Conservation (phyloP, 345 rosid genomes). For the Eutrema heterophyllum region DNA sequence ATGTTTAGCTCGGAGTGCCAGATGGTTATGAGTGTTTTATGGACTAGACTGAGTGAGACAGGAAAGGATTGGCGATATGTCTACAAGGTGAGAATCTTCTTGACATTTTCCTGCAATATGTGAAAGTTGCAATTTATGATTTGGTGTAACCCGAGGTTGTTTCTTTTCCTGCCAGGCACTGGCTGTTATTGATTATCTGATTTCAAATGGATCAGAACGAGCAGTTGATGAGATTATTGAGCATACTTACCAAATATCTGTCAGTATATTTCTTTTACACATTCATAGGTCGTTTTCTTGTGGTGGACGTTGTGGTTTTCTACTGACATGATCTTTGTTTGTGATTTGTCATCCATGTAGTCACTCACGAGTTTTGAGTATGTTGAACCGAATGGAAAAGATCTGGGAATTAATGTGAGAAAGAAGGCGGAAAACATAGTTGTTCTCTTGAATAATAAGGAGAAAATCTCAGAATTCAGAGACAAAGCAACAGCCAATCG, state of each 20-base stretch:
- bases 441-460: constrained; percentile 68
- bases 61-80: constrained; percentile 99
- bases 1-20: constrained; percentile 79
- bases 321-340: constrained; percentile 22
- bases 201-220: constrained; percentile 96
- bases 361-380: constrained; percentile 93
- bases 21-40: constrained; percentile 88
- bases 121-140: neutral
- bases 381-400: constrained; percentile 95
- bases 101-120: neutral
- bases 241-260: constrained; percentile 94
- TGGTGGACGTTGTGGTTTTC: constrained; percentile 7
- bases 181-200: constrained; percentile 87
- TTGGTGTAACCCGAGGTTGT: neutral
- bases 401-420: constrained; percentile 86
- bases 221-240: constrained; percentile 97
- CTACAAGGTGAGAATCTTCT: constrained; percentile 61
- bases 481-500: constrained; percentile 87
- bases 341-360: constrained; percentile 41
- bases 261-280: constrained; percentile 36
- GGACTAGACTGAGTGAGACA: constrained; percentile 86
- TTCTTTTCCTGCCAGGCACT: constrained; percentile 53
- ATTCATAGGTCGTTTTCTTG: neutral
- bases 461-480: constrained; percentile 83
- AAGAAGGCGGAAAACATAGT: constrained; percentile 87